These are phyloP conservation scores for Ambrosia hybrid DNA, from an alignment of 140 eudicot genomes.

Conservation along the genomic window DNA sequence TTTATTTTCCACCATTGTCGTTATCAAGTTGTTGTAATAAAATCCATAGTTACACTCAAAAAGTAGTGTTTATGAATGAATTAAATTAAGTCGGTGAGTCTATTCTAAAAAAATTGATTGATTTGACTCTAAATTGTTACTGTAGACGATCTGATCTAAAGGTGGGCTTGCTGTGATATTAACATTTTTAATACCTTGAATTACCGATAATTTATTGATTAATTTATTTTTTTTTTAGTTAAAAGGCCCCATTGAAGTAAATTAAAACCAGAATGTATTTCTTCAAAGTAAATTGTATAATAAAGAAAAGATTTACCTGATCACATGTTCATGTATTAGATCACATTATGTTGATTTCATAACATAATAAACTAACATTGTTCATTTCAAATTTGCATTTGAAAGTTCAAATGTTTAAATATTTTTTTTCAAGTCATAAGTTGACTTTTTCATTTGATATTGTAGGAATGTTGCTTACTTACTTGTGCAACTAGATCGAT, in stretches of 20 bases:
- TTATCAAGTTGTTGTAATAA: slow-evolving; percentile 6
- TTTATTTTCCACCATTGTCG: slow-evolving; percentile 17
- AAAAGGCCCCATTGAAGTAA: too few species aligned
- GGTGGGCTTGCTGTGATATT: neutral
- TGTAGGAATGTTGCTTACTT: neutral
- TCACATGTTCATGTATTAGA: too few species aligned
- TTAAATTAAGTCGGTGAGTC: neutral
- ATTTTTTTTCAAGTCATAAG: slow-evolving; percentile 2
- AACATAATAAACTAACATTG: slow-evolving; percentile 4
- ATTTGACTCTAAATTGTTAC: neutral
- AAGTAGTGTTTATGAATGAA: neutral
- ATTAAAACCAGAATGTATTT: too few species aligned
- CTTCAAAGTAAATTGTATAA: neutral
- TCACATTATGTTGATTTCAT: neutral
- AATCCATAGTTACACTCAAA: too few species aligned
- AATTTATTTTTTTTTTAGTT: too few species aligned
- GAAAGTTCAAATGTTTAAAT: neutral
- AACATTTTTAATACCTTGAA: neutral
- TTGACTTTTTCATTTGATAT: slow-evolving; percentile 21
- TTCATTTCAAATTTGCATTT: slow-evolving; percentile 18
- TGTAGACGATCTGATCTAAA: slow-evolving; percentile 10
- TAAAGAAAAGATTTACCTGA: slow-evolving; percentile 2
- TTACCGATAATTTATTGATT: too few species aligned
- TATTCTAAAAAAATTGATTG: neutral
- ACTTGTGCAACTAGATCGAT: slow-evolving; percentile 20